Percentiles rank a stretch among this genome's conserved stretches.
Evolutionary conservation across 768 basidiomycete genomes (phyloP).

Genomic region (Mycena polygramma): DNA sequence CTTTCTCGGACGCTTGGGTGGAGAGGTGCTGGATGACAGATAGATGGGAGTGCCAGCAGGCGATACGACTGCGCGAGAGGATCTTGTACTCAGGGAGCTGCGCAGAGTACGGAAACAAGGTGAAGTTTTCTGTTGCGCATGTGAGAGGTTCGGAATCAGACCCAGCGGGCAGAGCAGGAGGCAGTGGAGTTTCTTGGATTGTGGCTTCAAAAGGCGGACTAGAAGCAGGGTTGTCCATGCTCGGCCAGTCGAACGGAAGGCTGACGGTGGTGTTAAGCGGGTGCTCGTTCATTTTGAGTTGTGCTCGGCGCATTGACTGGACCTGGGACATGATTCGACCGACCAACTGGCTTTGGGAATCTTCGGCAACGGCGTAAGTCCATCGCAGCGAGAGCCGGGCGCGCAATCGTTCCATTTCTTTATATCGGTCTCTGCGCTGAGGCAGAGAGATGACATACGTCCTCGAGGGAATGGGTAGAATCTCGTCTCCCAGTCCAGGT

Average conservation of each 20-base stretch:
- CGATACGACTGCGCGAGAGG: constrained; percentile 71
- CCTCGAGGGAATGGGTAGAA: constrained; percentile 55
- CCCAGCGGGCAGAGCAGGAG: constrained; percentile 17
- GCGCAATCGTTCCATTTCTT: constrained; percentile 69
- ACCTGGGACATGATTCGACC: constrained; percentile 23
- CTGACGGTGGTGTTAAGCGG: constrained; percentile 16
- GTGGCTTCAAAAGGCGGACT: neutral
- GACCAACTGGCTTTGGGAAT: constrained; percentile 22
- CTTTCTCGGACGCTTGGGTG: constrained; percentile 43
- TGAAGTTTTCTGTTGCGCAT: constrained; percentile 59
- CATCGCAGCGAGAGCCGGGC: constrained; percentile 61
- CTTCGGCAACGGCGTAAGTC: constrained; percentile 65
- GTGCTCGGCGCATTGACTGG: constrained; percentile 24
- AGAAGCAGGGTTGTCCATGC: constrained; percentile 3
- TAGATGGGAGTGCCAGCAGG: constrained; percentile 82
- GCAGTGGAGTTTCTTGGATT: neutral
- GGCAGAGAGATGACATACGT: constrained; percentile 75
- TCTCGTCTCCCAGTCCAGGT: constrained; percentile 10
- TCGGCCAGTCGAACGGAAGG: constrained; percentile 50
- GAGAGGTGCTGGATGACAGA: constrained; percentile 56
- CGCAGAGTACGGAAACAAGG: constrained; percentile 50
- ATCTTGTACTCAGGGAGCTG: constrained; percentile 60
- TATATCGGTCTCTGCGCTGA: constrained; percentile 65
- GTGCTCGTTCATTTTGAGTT: neutral
- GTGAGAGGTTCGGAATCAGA: constrained; percentile 47